Percentiles rank a stretch among this genome's conserved stretches.
These are phyloP conservation scores for Collybia nuda DNA, from an alignment of 768 basidiomycete genomes.

Conservation along the genomic window DNA sequence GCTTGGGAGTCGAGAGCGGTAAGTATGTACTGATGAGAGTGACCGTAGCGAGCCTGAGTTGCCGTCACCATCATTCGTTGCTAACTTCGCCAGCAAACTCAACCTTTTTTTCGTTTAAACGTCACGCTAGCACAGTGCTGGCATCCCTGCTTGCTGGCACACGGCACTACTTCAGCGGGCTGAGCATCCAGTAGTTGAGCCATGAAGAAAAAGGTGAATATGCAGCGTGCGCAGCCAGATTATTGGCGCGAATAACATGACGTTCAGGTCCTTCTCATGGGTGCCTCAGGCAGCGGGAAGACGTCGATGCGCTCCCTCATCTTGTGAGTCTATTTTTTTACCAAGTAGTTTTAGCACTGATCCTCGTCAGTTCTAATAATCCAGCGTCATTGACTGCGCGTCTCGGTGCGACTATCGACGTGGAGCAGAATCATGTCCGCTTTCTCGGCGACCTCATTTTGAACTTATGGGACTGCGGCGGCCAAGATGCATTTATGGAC, in stretches of 20 bases:
- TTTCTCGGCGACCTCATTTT: conserved; percentile 96
- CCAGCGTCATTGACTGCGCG: conserved; percentile 89
- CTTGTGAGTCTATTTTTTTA: conserved; percentile 62
- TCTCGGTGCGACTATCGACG: conserved; percentile 95
- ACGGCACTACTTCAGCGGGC: conserved; percentile 1
- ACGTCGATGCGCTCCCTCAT: conserved; percentile 99
- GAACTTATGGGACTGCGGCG: conserved; percentile 98
- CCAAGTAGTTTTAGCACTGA: conserved; percentile 1
- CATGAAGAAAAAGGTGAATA: conserved; percentile 66
- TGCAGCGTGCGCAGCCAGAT: conserved; percentile 7
- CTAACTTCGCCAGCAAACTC: conserved; percentile 11
- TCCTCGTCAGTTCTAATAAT: conserved; percentile 75
- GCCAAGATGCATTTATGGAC: conserved; percentile 98
- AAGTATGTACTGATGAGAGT: too few relatives aligned
- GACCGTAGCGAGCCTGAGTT: too few relatives aligned
- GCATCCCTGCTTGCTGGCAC: neutral
- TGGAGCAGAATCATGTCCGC: conserved; percentile 96
- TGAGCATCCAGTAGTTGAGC: conserved; percentile 13
- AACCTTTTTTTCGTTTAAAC: too few relatives aligned
- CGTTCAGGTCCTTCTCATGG: conserved; percentile 92
- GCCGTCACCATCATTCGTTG: conserved; percentile 2
- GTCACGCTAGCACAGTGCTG: too few relatives aligned
- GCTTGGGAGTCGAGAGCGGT: too few relatives aligned
- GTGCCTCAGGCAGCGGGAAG: conserved; percentile 91
- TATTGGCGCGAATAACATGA: conserved; percentile 17